Evolutionary conservation across 2,329 filamentous ascomycete genomes (phyloP).

Genomic region (Sarocladiaceae sp.): DNA sequence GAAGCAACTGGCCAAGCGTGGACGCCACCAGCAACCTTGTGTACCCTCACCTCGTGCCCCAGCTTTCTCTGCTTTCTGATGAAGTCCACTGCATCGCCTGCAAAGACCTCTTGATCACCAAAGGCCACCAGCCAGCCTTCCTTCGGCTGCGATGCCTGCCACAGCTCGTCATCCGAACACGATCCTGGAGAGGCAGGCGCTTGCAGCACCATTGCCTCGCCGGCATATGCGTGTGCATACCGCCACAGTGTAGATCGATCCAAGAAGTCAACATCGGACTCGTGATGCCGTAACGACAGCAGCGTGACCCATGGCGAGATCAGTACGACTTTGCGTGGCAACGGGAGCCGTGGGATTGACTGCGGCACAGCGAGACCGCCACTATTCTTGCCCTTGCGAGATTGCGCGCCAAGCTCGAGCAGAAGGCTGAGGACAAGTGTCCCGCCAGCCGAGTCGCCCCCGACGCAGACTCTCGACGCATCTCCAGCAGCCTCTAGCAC

Average conservation of each 20-base stretch:
- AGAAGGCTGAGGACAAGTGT: conserved; percentile 70
- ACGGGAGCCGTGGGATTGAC: conserved; percentile 20
- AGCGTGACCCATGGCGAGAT: conserved; percentile 81
- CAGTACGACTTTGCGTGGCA: conserved; percentile 56
- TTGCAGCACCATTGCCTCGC: conserved; percentile 33
- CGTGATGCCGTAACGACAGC: conserved; percentile 60
- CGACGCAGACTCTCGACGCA: conserved; percentile 62
- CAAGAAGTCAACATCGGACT: conserved; percentile 73
- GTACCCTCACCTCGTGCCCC: conserved; percentile 49
- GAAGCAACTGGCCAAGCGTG: conserved; percentile 80
- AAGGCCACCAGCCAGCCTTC: conserved; percentile 68
- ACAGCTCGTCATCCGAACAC: conserved; percentile 62
- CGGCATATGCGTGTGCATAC: conserved; percentile 66
- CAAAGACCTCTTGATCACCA: conserved; percentile 74
- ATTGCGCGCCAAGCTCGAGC: conserved; percentile 53
- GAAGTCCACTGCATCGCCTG: conserved; percentile 62
- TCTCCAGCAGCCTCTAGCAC: conserved; percentile 54
- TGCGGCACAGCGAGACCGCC: conserved; percentile 14
- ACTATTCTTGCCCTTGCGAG: conserved; percentile 15
- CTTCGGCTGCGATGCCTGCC: conserved; percentile 61
- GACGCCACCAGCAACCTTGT: conserved; percentile 62
- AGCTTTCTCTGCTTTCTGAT: conserved; percentile 50
- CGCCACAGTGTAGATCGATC: conserved; percentile 60
- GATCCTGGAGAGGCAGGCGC: conserved; percentile 59
- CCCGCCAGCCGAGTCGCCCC: conserved; percentile 76